phyloP scores from a whole-genome alignment of 164 flowering plant genomes.

The Magnolia changhungtana region DNA sequence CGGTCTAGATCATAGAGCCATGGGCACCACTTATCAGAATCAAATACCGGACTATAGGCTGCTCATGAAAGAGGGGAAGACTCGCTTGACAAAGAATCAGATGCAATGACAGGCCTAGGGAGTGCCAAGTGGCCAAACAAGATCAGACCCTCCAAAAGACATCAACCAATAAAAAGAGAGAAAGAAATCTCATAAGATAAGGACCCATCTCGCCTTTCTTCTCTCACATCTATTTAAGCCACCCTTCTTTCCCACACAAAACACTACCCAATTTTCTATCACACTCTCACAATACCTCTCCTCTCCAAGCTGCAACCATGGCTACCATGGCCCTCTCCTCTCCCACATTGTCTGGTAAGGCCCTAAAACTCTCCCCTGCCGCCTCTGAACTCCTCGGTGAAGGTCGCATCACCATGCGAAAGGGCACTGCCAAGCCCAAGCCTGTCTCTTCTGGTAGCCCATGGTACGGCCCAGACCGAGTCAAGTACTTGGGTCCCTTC shows the following conservation, averaged over 20 bases:
- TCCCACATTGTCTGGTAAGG: constrained; percentile 47
- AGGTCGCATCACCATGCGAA: constrained; percentile 42
- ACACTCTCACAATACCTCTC: not conserved
- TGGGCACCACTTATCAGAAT: too few relatives aligned
- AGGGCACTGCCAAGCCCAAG: constrained; percentile 12
- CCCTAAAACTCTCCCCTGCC: constrained; percentile 31
- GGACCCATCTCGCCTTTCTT: not conserved
- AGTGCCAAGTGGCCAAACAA: too few relatives aligned
- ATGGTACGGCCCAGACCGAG: constrained; percentile 32
- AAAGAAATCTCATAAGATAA: too few relatives aligned
- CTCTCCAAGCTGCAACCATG: constrained; percentile 15
- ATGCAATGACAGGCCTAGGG: too few relatives aligned
- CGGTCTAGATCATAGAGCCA: too few relatives aligned
- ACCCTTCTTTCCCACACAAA: not conserved
- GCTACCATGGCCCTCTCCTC: constrained; percentile 68
- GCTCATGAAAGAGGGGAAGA: too few relatives aligned
- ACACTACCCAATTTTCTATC: not conserved
- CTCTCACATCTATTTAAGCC: not conserved
- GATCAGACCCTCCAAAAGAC: too few relatives aligned
- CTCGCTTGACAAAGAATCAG: too few relatives aligned
- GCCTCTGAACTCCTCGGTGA: constrained; percentile 24
- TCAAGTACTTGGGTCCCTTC: constrained; percentile 34
- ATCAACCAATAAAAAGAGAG: too few relatives aligned
- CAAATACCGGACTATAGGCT: too few relatives aligned
- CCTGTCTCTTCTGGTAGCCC: constrained; percentile 20